A percentile compares a stretch with the other conserved stretches of the same genome.
These are phyloP conservation scores for Camillea tinctor DNA, from an alignment of 2,329 filamentous ascomycete species.

Conservation along the genomic window DNA sequence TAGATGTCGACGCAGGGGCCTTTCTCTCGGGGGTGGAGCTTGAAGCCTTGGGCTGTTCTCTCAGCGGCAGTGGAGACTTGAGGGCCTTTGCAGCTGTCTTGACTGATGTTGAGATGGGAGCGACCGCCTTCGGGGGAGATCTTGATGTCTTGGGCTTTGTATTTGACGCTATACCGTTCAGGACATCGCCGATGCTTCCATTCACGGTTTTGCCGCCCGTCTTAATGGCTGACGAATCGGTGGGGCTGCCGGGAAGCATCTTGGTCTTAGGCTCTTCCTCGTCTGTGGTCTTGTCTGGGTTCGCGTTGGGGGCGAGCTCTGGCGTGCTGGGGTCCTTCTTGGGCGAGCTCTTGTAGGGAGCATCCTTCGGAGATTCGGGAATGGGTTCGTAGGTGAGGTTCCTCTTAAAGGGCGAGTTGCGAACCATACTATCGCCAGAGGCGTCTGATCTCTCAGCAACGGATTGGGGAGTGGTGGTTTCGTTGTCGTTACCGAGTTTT, in stretches of 20 bases:
- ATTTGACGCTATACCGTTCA: conserved; percentile 25
- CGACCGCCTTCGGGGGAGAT: conserved; percentile 17
- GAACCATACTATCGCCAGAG: conserved; percentile 33
- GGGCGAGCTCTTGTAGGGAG: conserved; percentile 21
- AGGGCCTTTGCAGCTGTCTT: conserved; percentile 35
- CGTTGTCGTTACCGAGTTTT: conserved; percentile 39
- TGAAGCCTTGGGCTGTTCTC: conserved; percentile 30
- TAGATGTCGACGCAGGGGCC: conserved; percentile 27
- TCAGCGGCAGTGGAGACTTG: conserved; percentile 39
- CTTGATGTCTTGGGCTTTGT: conserved; percentile 30
- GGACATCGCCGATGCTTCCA: conserved; percentile 12
- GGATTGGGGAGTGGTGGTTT: conserved; percentile 39
- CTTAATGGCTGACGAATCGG: conserved; percentile 24
- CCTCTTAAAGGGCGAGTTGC: conserved; percentile 31
- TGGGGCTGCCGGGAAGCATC: conserved; percentile 33
- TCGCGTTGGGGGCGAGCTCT: conserved; percentile 35
- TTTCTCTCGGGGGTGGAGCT: conserved; percentile 38
- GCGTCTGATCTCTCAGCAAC: conserved; percentile 39
- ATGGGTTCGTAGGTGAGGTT: conserved; percentile 40
- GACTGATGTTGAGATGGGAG: conserved; percentile 26
- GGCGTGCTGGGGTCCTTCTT: conserved; percentile 22
- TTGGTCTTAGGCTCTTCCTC: conserved; percentile 37
- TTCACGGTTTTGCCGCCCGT: conserved; percentile 18
- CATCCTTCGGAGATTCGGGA: conserved; percentile 40
- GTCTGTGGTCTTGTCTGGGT: conserved; percentile 41